A percentile compares a stretch with the other conserved stretches of the same genome.
Evolutionary conservation across 2,329 filamentous ascomycete genomes (phyloP).

Genomic region (Fusarium incarnatum): DNA sequence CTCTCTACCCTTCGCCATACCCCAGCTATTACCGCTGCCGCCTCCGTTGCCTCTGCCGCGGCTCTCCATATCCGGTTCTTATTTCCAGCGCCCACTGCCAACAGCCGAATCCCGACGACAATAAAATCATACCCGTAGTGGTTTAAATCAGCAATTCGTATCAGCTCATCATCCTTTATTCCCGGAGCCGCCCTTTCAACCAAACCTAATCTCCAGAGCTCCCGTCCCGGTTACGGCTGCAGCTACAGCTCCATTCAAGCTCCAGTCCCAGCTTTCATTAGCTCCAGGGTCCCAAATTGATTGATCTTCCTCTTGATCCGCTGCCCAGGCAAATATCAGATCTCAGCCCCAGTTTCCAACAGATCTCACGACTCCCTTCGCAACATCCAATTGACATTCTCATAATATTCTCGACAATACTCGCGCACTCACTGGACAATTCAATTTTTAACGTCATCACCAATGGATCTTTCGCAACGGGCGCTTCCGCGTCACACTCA

Average conservation of each 20-base stretch:
- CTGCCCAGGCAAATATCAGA: conserved; percentile 25
- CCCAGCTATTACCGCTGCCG: conserved; percentile 27
- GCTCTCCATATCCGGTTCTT: conserved; percentile 41
- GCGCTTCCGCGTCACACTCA: conserved; percentile 44
- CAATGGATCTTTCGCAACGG: conserved; percentile 48
- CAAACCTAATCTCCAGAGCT: conserved; percentile 27
- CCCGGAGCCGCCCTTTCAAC: conserved; percentile 19
- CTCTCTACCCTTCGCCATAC: conserved; percentile 24
- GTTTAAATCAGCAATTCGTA: conserved; percentile 16
- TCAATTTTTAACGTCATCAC: conserved; percentile 20
- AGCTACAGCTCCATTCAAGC: conserved; percentile 27
- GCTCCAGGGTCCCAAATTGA: conserved; percentile 3
- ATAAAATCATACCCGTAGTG: conserved; percentile 22
- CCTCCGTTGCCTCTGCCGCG: conserved; percentile 30
- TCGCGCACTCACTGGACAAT: conserved; percentile 18
- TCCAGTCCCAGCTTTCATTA: conserved; percentile 16
- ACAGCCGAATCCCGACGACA: conserved; percentile 41
- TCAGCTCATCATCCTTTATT: conserved; percentile 35
- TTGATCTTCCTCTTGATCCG: conserved; percentile 17
- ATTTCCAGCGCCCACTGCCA: conserved; percentile 48
- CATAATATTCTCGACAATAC: conserved; percentile 20
- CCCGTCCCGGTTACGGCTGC: conserved; percentile 18
- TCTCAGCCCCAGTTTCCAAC: conserved; percentile 30
- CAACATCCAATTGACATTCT: conserved; percentile 22
- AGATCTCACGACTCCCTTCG: conserved; percentile 15